Base-by-base conservation (phyloP, 2,329 filamentous ascomycete genomes). In the Massarina eburnea region DNA sequence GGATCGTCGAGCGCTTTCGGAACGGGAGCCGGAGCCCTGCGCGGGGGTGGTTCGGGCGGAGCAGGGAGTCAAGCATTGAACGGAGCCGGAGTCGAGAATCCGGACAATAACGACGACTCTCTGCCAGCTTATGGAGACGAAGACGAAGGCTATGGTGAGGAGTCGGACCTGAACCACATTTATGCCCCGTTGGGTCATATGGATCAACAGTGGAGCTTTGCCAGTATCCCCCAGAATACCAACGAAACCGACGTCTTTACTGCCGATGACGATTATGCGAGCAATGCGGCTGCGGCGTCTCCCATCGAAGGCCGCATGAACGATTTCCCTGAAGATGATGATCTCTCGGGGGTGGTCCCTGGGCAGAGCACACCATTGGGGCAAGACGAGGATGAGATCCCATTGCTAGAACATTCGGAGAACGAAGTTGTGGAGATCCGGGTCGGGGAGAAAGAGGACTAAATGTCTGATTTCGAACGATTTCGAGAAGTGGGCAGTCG, bases 1-100 rank as follows among this genome's bases (percentile, higher is more conserved):
- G 89, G 89, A 82, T 92, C 85, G 86, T 89, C 88, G 89, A 90
- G 86, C 87, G 86, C 82, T 82, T 89, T 81, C 80, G 84, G 78
- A 89, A 84, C 78, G 81, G 87, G 73, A 89, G 86, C 78, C 84
- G 64, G 45, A 71, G 64, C 45, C 68, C 66, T 61, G 65, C 63
- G 43, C 59, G 66, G 57, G 59, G 61, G 52, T 66, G 68, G 66
- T 62, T 68, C 53, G 57, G 55, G 30, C 53, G 58, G 45, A 67
- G 62, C 50, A 47, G 64, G 41, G 64, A 70, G 44, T 52, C 60
- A 34, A 64, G 59, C 42, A 55, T 62, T 47, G 63, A 68, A 52
- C 52, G 65, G 51, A 69, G 65, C 44, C 59, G 64, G 24, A 68
- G 64, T 49, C 57, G 66, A 21, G 66, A 66, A 43, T 54, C 58